phyloP scores from a whole-genome alignment of 257 asterid species.

The Penstemon davidsonii region DNA sequence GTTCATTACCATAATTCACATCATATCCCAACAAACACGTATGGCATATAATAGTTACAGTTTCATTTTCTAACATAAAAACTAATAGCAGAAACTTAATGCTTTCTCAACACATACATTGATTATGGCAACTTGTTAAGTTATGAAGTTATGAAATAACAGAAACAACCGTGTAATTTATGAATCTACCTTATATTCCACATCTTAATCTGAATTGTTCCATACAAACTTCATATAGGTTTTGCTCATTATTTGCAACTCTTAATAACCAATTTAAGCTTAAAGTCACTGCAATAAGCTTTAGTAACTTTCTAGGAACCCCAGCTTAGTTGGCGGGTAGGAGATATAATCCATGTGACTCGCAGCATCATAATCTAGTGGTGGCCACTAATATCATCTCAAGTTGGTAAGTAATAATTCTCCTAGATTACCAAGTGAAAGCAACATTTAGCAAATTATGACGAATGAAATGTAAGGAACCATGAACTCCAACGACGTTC shows the following conservation, averaged over 20 bases:
- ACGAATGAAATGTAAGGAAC: slow-evolving; percentile 37
- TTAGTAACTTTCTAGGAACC: not conserved
- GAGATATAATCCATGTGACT: slow-evolving; percentile 4
- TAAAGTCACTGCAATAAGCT: slow-evolving; percentile 2
- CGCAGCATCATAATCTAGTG: slow-evolving; percentile 10
- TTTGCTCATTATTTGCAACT: slow-evolving; percentile 6
- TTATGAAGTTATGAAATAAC: not conserved
- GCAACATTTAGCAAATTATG: slow-evolving; percentile 18
- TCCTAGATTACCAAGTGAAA: not conserved
- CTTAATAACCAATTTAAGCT: slow-evolving; percentile 5
- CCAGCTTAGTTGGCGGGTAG: slow-evolving; percentile 12
- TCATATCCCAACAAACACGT: slow-evolving; percentile 5
- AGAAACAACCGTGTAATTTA: not conserved
- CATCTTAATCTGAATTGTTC: slow-evolving; percentile 7
- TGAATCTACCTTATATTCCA: slow-evolving; percentile 2
- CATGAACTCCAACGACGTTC: slow-evolving; percentile 96
- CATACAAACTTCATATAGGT: slow-evolving; percentile 11
- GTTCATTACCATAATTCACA: not conserved
- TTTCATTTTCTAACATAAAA: slow-evolving; percentile 21
- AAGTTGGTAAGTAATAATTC: not conserved
- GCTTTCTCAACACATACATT: not conserved
- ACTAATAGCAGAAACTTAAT: slow-evolving; percentile 15
- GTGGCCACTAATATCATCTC: slow-evolving; percentile 17
- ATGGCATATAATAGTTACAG: not conserved
- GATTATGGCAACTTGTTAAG: not conserved